Base-by-base conservation (phyloP, 169 alveolate genomes). In the Plasmodium vinckei region DNA sequence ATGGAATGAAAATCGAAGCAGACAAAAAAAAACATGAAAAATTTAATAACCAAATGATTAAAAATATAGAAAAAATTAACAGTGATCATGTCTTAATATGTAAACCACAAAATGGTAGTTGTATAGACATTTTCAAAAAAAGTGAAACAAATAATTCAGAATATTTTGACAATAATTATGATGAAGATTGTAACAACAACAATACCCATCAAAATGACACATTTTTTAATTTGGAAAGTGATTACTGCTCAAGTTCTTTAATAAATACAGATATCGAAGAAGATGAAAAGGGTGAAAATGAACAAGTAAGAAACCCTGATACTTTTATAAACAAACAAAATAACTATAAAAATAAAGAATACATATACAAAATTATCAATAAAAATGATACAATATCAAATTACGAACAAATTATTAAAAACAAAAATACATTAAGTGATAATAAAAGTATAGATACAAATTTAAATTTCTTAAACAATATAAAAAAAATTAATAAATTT, bases 1-100 rank as follows among this genome's bases (percentile, higher is more conserved):
- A 82, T 59, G 90, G 90, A 67, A 82, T 82, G 90, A 82, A 82
- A 67, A 82, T 82, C 9, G 90, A 82, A 39, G 90, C 90, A n/a
- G 90, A 82, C 25, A 82, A 82, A 39, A 65, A 67, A 61, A 53
- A 82, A 56, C 57, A 82, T 9, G 82, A 82, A 51, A 21, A 82
- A 47, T 68, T 67, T 27, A 82, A 82, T 17, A n/a, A 67, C 27
- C 65, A 27, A 9, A 21, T 79, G 42, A 13, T 79, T 10, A 64
- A 67, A 10, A 79, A 61, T 56, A 67, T 79, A 27, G 27, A 65
- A 15, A 79, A 79, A 67, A 67, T 79, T 0, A 39, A 63, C 63
- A 54, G 42, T 9, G 64, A 67, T 3, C 64, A 79, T 67, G 33
- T 67, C 67, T 65, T 79, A 79, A 10, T 79, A 27, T 64, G 65